Evolutionary conservation across 768 basidiomycete genomes (phyloP), one percentile per base, ranked within the genome.

Genomic region (Pulveroboletus sp.): DNA sequence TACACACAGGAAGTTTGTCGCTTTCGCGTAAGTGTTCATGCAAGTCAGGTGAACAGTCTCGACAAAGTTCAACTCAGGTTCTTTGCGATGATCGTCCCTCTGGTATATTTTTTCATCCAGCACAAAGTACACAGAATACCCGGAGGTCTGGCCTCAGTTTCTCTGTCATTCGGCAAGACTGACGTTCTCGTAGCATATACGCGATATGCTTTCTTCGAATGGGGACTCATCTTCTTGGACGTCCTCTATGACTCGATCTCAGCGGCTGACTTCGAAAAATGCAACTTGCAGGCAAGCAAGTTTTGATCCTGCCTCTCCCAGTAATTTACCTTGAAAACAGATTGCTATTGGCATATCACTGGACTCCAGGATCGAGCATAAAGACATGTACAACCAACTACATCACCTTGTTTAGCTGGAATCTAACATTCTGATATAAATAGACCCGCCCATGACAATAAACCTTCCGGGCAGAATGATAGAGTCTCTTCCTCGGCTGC

Each of bases 151-250:
- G 55, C 29, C 40, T n/a, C 24, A 32, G 14, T 35, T 35, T 14
- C 38, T 35, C 39, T 17, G 6, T 13, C 35, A 38, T 27, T 36
- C 19, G 27, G 10, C 26, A 11, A 20, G 29, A n/a, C 50, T 51
- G 19, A 54, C 24, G 29, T 7, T 42, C 35, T 44, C 31, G 47
- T 58, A 90, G 92, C 93, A 11, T 95, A 95, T 68, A 93, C 89
- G 3, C 71, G 71, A 36, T 95, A 93, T 60, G 81, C 85, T 38
- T 85, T 93, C 68, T 88, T 89, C 58, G 93, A 95, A 69, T 95
- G 93, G 93, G 74, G 73, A 8, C 78, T 92, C 41, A 89, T 92
- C 47, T 62, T 85, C 44, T 72, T 85, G 38, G 89, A 92, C 50
- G 72, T 92, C 22, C 49, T 80, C 13, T 91, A 81, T 56, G 89